Evolutionary conservation across 1,139 yeast genomes (phyloP).

Genomic region (Debaryomyces subglobosus): DNA sequence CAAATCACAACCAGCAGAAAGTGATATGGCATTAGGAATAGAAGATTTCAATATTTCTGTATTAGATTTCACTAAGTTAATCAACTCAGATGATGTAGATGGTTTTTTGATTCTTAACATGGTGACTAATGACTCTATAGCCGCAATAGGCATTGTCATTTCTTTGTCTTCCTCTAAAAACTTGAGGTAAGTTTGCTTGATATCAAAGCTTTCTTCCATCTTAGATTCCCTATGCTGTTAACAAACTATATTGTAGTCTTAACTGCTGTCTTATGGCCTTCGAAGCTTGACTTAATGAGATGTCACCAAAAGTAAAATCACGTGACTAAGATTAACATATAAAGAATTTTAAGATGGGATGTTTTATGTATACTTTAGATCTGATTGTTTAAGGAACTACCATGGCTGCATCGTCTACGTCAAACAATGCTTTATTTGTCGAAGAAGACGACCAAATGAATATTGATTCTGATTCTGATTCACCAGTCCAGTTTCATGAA

Average conservation of each 20-base stretch:
- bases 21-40: slow-evolving; percentile 87
- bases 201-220: slow-evolving; percentile 59
- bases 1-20: slow-evolving; percentile 96
- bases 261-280: background rate
- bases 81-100: slow-evolving; percentile 89
- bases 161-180: slow-evolving; percentile 87
- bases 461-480: slow-evolving; percentile 11
- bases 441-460: slow-evolving; percentile 20
- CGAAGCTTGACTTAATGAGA: background rate
- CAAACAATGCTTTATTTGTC: slow-evolving; percentile 13
- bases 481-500: slow-evolving; percentile 14
- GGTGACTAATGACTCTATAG: slow-evolving; percentile 90
- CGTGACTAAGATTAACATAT: background rate
- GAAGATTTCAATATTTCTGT: slow-evolving; percentile 72
- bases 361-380: background rate
- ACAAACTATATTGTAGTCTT: background rate
- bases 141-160: slow-evolving; percentile 99
- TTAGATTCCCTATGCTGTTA: background rate
- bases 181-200: slow-evolving; percentile 74
- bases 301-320: background rate
- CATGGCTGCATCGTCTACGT: slow-evolving; percentile 4
- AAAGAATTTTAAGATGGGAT: slow-evolving; percentile 6
- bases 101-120: slow-evolving; percentile 82
- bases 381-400: background rate
- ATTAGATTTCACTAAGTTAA: slow-evolving; percentile 76